Evolutionary conservation across 2,329 filamentous ascomycete species (phyloP), one percentile per base, ranked within the genome.

Genomic region (Pezicula neosporulosa): DNA sequence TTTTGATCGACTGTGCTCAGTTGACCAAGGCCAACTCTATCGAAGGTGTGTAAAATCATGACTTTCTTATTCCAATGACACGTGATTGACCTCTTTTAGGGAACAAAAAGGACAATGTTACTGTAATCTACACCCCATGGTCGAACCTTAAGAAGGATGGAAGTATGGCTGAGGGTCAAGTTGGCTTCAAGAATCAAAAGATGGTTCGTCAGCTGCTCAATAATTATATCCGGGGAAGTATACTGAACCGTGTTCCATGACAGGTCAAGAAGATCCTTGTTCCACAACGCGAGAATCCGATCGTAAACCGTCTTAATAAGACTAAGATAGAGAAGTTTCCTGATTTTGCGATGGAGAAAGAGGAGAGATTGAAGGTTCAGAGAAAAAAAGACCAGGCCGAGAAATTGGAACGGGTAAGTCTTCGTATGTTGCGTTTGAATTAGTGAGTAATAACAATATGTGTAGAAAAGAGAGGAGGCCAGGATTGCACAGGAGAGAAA

Each of bases 11-110:
- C 71, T 90, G 94, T 63, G 94, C 89, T n/a, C 94, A 99, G 71
- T 78, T 99, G 63, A 99, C 94, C 51, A 99, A 99, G 73, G 94
- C 94, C 56, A 99, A 99, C 73, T 97, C 91, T 52, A 99, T 99
- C 63, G 94, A 99, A 76, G 94, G 89, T 87, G 64, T 55, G 68
- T 21, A 28, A 44, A 27, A 8, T 33, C 24, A 24, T 15, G 30
- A 44, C 27, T 36, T 44, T 33, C 18, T 4, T 24, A 33, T 2
- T 12, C 24, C 19, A 19, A 33, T 33, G 44, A 55, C 49, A 38
- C 58, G 46, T 52, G 47, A 46, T 48, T 61, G 16, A 61, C 41
- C 37, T 39, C 21, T 21, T 44, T 15, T 53, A 92, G 89, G 94
- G 57, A 99, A 99, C 77, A 99, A 99, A 73, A 97, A 97, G 71